phyloP scores from a whole-genome alignment of 208 protist species.

The Angomonas ambiguus region DNA sequence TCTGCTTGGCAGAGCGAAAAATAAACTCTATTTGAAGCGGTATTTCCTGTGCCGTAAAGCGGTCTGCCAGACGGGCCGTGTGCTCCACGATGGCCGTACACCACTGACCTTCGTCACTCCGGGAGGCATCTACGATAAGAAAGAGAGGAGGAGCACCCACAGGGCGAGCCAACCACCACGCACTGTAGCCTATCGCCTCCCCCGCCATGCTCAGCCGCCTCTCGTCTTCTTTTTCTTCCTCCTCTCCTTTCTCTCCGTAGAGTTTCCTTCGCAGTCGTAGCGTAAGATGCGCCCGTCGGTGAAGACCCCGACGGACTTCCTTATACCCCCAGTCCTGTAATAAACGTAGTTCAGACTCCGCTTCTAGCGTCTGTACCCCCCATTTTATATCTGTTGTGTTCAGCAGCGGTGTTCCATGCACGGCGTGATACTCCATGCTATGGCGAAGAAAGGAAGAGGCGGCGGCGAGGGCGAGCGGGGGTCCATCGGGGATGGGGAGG shows the following conservation, averaged over 20 bases:
- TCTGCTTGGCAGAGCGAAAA: too few species aligned
- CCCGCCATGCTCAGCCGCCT: neutral
- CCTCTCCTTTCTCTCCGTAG: neutral
- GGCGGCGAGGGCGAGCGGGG: neutral
- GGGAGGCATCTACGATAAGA: too few species aligned
- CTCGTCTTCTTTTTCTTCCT: neutral
- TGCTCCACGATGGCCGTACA: too few species aligned
- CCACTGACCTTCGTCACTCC: too few species aligned
- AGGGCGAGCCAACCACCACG: neutral
- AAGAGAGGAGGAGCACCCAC: too few species aligned
- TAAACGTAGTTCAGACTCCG: neutral
- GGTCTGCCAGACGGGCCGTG: too few species aligned
- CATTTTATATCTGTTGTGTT: neutral
- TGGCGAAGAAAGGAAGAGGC: neutral
- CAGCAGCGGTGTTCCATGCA: neutral
- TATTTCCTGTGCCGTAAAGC: too few species aligned
- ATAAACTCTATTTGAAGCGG: too few species aligned
- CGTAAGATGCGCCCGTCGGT: neutral
- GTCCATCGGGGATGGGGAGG: neutral
- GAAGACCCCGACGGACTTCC: neutral
- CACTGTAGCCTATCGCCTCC: neutral
- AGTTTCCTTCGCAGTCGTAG: neutral
- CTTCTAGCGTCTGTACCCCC: neutral
- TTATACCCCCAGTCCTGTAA: neutral
- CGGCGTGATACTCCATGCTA: neutral